phyloP scores from a whole-genome alignment of 108 stramenopile genomes.

The Parietichytrium sp. region DNA sequence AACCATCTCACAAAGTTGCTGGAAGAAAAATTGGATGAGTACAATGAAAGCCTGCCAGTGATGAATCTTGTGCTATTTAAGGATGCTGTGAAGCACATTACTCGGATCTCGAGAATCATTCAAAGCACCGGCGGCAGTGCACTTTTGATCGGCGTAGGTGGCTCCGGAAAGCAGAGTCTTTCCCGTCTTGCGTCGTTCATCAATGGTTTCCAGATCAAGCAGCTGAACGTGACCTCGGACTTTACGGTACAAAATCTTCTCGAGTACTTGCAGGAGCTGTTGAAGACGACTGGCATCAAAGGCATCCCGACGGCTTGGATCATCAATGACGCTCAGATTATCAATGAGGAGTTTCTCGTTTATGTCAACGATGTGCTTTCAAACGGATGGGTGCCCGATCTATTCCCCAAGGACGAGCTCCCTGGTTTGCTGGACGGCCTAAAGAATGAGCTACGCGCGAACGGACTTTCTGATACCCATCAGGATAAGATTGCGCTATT shows the following conservation, averaged over 20 bases:
- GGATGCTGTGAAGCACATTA: slow-evolving; percentile 78
- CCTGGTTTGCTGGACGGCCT: slow-evolving; percentile 70
- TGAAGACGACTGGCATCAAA: slow-evolving; percentile 69
- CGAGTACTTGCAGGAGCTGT: slow-evolving; percentile 76
- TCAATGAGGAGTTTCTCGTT: slow-evolving; percentile 79
- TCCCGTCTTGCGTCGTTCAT: slow-evolving; percentile 80
- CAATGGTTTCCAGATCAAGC: slow-evolving; percentile 73
- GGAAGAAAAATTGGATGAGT: slow-evolving; percentile 71
- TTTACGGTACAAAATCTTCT: slow-evolving; percentile 75
- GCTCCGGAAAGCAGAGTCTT: slow-evolving; percentile 78
- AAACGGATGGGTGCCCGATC: slow-evolving; percentile 79
- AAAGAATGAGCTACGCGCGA: slow-evolving; percentile 75
- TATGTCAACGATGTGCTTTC: slow-evolving; percentile 84
- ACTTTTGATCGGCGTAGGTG: slow-evolving; percentile 85
- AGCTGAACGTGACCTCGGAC: slow-evolving; percentile 70
- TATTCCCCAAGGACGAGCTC: slow-evolving; percentile 80
- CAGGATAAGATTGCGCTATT: slow-evolving; percentile 70
- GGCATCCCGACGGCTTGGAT: slow-evolving; percentile 74
- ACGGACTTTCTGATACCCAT: slow-evolving; percentile 67
- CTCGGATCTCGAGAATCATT: slow-evolving; percentile 79
- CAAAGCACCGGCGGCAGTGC: slow-evolving; percentile 79
- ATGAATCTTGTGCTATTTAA: slow-evolving; percentile 87
- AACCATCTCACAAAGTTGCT: slow-evolving; percentile 26
- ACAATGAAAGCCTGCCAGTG: slow-evolving; percentile 80
- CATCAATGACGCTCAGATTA: slow-evolving; percentile 83